These are phyloP conservation scores for Paulownia fortunei DNA, from an alignment of 257 asterid species.

Conservation along the genomic window DNA sequence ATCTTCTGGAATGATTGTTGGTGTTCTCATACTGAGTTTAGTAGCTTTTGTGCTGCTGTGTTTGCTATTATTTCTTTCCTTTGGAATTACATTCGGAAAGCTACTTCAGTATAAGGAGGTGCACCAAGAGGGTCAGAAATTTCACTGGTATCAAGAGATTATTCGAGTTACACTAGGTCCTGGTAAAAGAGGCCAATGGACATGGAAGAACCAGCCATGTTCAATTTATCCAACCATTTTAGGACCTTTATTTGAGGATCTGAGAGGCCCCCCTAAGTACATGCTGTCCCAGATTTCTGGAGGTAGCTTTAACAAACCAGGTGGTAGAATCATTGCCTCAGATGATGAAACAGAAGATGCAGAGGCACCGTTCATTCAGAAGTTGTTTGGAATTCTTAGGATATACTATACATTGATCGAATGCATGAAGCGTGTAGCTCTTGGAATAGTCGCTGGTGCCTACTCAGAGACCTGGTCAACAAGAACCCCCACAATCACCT, in stretches of 20 bases:
- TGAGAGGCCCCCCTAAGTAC: conserved; percentile 95
- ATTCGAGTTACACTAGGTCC: conserved; percentile 89
- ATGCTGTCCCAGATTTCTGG: conserved; percentile 86
- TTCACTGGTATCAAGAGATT: conserved; percentile 91
- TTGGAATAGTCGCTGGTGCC: conserved; percentile 76
- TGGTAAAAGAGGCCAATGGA: conserved; percentile 97
- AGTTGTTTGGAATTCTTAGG: conserved; percentile 82
- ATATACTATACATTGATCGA: conserved; percentile 85
- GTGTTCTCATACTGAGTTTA: conserved; percentile 62
- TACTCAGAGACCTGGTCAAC: conserved; percentile 59
- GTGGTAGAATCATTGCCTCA: conserved; percentile 72
- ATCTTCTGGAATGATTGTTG: conserved; percentile 65
- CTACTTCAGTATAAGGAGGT: conserved; percentile 92
- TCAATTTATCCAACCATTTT: conserved; percentile 54
- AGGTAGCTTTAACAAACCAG: conserved; percentile 44
- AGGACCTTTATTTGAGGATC: conserved; percentile 94
- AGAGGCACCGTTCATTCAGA: conserved; percentile 88
- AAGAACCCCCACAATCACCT: conserved; percentile 54
- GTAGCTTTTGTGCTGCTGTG: conserved; percentile 66
- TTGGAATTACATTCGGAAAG: conserved; percentile 81
- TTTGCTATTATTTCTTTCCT: conserved; percentile 71
- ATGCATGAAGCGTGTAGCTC: conserved; percentile 54
- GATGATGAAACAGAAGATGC: conserved; percentile 96
- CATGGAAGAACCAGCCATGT: conserved; percentile 70
- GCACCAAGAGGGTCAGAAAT: conserved; percentile 69